These are phyloP conservation scores for Poronia punctata DNA, from an alignment of 495 filamentous ascomycete genomes.

Conservation along the genomic window DNA sequence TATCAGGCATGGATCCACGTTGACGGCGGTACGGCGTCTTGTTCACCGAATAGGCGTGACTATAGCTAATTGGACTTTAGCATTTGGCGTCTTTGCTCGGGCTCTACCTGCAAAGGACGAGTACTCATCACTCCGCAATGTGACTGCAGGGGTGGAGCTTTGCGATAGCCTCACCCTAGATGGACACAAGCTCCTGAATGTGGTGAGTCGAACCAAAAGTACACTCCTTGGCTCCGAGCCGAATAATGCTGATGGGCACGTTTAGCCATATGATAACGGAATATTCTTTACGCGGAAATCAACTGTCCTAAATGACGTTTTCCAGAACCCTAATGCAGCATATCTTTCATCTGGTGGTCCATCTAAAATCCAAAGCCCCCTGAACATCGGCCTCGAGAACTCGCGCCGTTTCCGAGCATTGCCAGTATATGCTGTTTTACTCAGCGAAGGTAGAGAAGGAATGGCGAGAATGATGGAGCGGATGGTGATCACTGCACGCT, in stretches of 20 bases:
- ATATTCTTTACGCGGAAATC: conserved; percentile 72
- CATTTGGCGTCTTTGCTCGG: conserved; percentile 81
- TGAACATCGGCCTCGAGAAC: conserved; percentile 88
- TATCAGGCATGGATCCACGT: conserved; percentile 85
- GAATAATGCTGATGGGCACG: too few species aligned
- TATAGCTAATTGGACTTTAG: conserved; percentile 27
- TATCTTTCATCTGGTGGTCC: conserved; percentile 54
- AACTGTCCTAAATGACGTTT: conserved; percentile 52
- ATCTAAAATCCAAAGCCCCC: conserved; percentile 61
- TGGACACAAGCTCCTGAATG: conserved; percentile 88
- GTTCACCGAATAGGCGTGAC: not conserved
- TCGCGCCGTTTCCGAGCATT: conserved; percentile 84
- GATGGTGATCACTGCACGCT: conserved; percentile 64
- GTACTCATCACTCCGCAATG: conserved; percentile 48
- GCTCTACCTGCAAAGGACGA: conserved; percentile 52
- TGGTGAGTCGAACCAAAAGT: conserved; percentile 49
- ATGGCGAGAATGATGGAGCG: conserved; percentile 63
- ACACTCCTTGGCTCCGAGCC: too few species aligned
- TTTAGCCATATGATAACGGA: conserved; percentile 80
- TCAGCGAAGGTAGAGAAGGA: conserved; percentile 66
- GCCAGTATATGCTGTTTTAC: conserved; percentile 75
- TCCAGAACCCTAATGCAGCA: conserved; percentile 78
- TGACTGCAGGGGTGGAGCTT: conserved; percentile 63
- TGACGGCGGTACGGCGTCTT: conserved; percentile 54
- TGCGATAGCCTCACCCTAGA: conserved; percentile 84